Conservation (phyloP, 2,329 filamentous ascomycete species). For the Aspergillus arachidicola region DNA sequence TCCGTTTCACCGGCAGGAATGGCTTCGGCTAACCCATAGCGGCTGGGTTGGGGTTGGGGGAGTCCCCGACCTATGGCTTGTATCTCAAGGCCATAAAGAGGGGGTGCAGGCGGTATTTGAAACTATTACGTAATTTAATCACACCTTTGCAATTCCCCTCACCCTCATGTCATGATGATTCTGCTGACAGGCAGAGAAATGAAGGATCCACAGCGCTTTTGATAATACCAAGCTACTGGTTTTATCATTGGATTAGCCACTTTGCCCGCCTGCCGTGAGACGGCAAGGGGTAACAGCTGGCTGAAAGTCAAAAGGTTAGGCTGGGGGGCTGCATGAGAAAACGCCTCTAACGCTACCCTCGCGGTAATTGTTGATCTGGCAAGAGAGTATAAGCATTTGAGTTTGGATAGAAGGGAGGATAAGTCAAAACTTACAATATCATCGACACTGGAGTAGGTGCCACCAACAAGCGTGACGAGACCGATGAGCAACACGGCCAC, state of each 20-base stretch:
- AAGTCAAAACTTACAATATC: constrained; percentile 34
- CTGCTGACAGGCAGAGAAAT: background rate
- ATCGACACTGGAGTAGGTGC: constrained; percentile 69
- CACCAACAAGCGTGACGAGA: constrained; percentile 71
- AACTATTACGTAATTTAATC: constrained; percentile 4
- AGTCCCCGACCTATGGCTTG: background rate
- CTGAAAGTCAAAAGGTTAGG: background rate
- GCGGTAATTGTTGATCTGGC: constrained; percentile 64
- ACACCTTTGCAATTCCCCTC: background rate
- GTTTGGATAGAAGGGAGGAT: background rate
- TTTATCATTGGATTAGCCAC: background rate
- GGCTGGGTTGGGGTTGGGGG: too few relatives aligned
- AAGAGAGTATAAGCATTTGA: constrained; percentile 6
- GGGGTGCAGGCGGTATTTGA: background rate
- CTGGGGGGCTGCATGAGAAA: constrained; percentile 62
- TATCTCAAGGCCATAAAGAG: background rate
- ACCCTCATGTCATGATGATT: background rate
- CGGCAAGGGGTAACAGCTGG: background rate
- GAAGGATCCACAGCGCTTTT: background rate
- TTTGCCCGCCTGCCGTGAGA: background rate
- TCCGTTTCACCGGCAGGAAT: background rate
- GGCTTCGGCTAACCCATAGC: background rate
- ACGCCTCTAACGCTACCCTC: constrained; percentile 64
- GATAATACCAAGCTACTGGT: constrained; percentile 1
- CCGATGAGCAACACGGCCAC: constrained; percentile 70